Evolutionary conservation across 179 eudicot species (phyloP), one percentile per base, ranked within the genome.

Genomic region (Amaranthus tricolor): DNA sequence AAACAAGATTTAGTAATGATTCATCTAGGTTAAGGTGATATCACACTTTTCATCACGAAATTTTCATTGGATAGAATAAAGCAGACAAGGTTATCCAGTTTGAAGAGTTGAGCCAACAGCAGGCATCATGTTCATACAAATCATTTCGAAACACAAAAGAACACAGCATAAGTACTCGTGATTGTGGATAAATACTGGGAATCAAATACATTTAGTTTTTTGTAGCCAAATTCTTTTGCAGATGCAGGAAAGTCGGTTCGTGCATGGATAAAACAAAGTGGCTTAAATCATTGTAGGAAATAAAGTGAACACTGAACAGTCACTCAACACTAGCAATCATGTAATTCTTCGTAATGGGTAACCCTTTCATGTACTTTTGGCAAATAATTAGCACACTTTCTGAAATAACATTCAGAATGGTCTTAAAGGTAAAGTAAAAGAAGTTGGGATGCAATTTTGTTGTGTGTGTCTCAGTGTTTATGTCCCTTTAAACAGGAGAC

Each of bases 71-170:
- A 21, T 45, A 45, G 45, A 62, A 64, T 62, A 53, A 69, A 62
- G 49, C 47, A 50, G 63, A 62, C 61, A 49, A 8, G 24, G 72
- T 40, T 43, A 53, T 61, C 63, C 51, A 71, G n/a, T 5, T 44
- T 53, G 64, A 52, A 50, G 21, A 73, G 66, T 70, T 24, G 59
- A 75, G 57, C 43, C 50, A 50, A 20, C 57, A 4, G 19, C 3
- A 50, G 10, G 47, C 48, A 70, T 21, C 70, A 64, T 79, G 69
- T 24, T 64, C n/a, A 74, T n/a, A 17, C 61, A 74, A 49, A 79
- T 79, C 73, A 69, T 79, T 74, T 24, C 9, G 52, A 64, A 44
- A 62, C 70, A 65, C 16, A 6, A 75, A 56, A 19, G 73, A 73
- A 72, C 21, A 65, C 78, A 58, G 14, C 69, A 71, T 58, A 58